A percentile compares a stretch with the other conserved stretches of the same genome.
These are phyloP conservation scores for Solanum clarkiae DNA, from an alignment of 257 asterid species.

Conservation along the genomic window DNA sequence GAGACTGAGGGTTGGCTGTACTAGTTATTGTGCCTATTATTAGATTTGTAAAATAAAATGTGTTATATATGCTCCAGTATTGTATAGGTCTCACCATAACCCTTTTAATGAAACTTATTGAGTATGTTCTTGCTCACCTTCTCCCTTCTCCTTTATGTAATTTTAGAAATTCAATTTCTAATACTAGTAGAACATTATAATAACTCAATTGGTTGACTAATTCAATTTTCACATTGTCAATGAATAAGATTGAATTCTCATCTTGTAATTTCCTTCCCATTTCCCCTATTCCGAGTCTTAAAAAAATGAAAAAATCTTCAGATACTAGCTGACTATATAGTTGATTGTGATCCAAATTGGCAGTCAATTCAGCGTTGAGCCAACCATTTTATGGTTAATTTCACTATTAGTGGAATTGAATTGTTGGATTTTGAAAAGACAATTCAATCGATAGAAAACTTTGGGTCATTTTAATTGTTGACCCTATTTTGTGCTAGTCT, in stretches of 20 bases:
- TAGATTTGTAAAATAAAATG: no score
- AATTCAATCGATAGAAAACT: background rate
- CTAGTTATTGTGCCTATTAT: no score
- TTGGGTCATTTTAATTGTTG: background rate
- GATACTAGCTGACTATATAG: background rate
- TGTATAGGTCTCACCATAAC: no score
- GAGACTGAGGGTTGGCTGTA: no score
- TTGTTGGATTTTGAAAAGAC: background rate
- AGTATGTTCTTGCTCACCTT: background rate
- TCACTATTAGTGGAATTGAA: background rate
- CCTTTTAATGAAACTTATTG: background rate
- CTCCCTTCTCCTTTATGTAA: background rate
- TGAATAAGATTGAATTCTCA: background rate
- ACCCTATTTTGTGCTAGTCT: background rate
- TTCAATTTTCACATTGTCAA: no score
- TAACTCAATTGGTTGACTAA: background rate
- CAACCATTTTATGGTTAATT: background rate
- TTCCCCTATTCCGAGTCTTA: background rate
- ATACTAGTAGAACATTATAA: background rate
- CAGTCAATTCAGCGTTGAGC: no score
- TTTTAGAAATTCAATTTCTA: no score
- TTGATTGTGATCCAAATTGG: background rate
- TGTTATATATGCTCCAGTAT: no score
- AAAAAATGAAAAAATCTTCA: background rate
- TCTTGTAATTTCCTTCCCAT: background rate